Conservation (phyloP, 495 filamentous ascomycete genomes). For the Articulospora tetracladia region DNA sequence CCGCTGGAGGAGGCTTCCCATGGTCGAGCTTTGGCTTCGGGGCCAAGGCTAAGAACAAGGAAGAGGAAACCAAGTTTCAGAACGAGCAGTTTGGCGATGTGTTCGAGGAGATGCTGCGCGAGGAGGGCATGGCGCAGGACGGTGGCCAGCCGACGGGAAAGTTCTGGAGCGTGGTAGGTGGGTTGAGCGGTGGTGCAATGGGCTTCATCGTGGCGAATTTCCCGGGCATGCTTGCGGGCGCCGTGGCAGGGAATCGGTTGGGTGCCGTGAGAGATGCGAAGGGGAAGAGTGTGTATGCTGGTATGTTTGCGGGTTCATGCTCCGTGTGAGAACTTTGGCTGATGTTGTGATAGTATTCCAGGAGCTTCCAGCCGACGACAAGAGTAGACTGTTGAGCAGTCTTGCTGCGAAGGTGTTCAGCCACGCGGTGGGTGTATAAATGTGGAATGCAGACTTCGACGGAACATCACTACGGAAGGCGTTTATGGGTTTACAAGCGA, state of each 20-base stretch:
- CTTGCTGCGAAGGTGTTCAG: slow-evolving; percentile 70
- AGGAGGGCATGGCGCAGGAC: slow-evolving; percentile 78
- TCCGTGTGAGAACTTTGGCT: neutral
- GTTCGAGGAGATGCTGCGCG: slow-evolving; percentile 97
- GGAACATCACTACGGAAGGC: neutral
- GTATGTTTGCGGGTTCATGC: neutral
- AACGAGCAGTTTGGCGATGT: slow-evolving; percentile 82
- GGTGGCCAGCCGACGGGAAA: slow-evolving; percentile 55
- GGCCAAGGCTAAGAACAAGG: slow-evolving; percentile 32
- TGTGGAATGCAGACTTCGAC: neutral
- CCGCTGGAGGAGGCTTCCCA: slow-evolving; percentile 46
- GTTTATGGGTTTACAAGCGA: neutral
- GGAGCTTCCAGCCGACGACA: slow-evolving; percentile 77
- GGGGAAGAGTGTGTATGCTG: slow-evolving; percentile 93
- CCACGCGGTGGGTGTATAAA: slow-evolving; percentile 30
- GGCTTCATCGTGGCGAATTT: slow-evolving; percentile 94
- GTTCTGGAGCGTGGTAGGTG: slow-evolving; percentile 86
- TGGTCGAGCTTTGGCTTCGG: slow-evolving; percentile 61
- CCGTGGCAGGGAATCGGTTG: slow-evolving; percentile 86
- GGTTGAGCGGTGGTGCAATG: slow-evolving; percentile 81
- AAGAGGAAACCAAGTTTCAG: slow-evolving; percentile 48
- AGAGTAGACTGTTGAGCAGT: slow-evolving; percentile 71
- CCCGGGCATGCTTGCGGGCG: slow-evolving; percentile 83
- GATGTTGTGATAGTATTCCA: slow-evolving; percentile 45
- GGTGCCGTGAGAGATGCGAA: slow-evolving; percentile 84